Base-by-base conservation (phyloP, 2,329 filamentous ascomycete species). In the Trichoderma sp. region DNA sequence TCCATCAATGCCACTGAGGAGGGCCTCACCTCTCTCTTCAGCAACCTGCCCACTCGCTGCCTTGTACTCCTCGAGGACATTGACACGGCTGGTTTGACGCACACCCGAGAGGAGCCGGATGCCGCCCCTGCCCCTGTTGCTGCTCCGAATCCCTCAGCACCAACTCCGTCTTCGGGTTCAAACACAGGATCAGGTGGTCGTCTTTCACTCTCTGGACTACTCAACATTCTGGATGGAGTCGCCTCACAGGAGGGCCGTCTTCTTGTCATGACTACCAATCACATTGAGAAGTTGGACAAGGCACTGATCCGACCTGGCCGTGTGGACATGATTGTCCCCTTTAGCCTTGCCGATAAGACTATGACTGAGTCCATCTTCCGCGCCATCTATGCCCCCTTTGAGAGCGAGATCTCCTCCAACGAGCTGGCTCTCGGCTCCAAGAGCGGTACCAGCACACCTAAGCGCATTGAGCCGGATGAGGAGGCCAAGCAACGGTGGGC, bases 201-300 rank as follows among this genome's bases (percentile, higher is more conserved):
- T 4, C 81, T 96, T 58, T 93, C 92, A 0, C 86, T 96, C 2
- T 94, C 92, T 0, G 92, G 92, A 0, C 84, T 96, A 2, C 88
- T 96, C 62, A 96, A 96, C 80, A 91, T 93, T 61, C 90, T 96
- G 53, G 93, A 97, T 75, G 92, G 93, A 51, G 88, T 90, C 7
- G 88, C 88, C 21, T 89, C 88, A 9, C 87, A 90, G 74, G 89
- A 91, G 76, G 88, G 88, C 7, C 86, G 88, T n/a, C 83, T 90
- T 6, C 83, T 90, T 15, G 86, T 90, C 78, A 90, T 90, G 88
- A 90, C 88, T 3, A 90, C 88, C n/a, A 90, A 90, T 75, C 87
- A 90, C 77, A 69, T 89, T 0, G 87, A 90, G 73, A 88, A 88
- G 76, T 84, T 90, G 9, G 88, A 90, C 81, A 86, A 86, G 73